phyloP scores from a whole-genome alignment of 495 filamentous ascomycete genomes.

The Neurospora sp. region DNA sequence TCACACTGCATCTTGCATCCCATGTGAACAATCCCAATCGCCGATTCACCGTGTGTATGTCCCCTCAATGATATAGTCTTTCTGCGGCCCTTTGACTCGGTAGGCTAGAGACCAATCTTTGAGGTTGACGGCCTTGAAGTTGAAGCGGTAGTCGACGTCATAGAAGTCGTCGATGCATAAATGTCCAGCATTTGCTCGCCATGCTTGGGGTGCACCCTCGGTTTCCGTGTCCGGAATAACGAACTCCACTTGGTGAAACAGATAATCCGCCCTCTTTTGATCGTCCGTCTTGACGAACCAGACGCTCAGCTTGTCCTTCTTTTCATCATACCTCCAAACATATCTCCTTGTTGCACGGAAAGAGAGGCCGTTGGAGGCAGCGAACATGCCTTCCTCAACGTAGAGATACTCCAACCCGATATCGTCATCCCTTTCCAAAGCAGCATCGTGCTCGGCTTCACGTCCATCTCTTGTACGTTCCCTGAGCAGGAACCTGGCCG shows the following conservation, averaged over 20 bases:
- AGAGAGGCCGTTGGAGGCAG: slow-evolving; percentile 32
- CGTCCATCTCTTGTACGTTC: slow-evolving; percentile 38
- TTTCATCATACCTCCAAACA: slow-evolving; percentile 49
- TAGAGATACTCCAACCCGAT: slow-evolving; percentile 55
- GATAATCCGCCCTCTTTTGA: slow-evolving; percentile 46
- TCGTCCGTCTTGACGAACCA: slow-evolving; percentile 59
- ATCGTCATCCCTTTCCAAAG: slow-evolving; percentile 19
- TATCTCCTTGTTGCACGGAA: slow-evolving; percentile 44
- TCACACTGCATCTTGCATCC: not conserved
- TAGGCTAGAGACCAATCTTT: slow-evolving; percentile 47
- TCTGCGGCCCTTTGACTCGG: slow-evolving; percentile 54
- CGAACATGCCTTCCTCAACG: slow-evolving; percentile 51
- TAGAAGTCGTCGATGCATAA: slow-evolving; percentile 57
- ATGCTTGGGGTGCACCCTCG: slow-evolving; percentile 22
- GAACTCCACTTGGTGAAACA: slow-evolving; percentile 53
- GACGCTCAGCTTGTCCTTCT: slow-evolving; percentile 44
- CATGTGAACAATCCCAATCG: not conserved
- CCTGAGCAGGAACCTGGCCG: slow-evolving; percentile 52
- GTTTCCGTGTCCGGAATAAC: slow-evolving; percentile 8
- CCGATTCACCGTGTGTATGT: slow-evolving; percentile 29
- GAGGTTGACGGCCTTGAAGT: slow-evolving; percentile 45
- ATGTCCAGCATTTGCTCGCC: slow-evolving; percentile 50
- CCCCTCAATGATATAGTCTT: slow-evolving; percentile 53
- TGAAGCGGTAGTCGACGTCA: slow-evolving; percentile 49
- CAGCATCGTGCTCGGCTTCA: slow-evolving; percentile 22